A percentile compares a stretch with the other conserved stretches of the same genome.
Evolutionary conservation across 2,329 filamentous ascomycete species (phyloP).

Genomic region (Neofusicoccum laricinum): DNA sequence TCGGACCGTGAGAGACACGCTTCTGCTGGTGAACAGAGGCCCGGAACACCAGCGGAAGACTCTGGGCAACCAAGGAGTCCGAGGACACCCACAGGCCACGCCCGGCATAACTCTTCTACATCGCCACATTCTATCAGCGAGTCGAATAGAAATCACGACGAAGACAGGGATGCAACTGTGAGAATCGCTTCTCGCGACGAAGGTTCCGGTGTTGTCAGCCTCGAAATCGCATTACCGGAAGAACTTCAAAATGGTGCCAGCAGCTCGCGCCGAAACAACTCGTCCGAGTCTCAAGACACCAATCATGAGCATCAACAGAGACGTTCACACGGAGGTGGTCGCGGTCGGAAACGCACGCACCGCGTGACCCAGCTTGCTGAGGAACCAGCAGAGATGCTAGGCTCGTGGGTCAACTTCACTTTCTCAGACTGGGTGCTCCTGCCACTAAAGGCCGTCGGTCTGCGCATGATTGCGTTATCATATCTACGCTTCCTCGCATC

Average conservation of each 20-base stretch:
- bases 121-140: slow-evolving; percentile 27
- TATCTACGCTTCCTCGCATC: slow-evolving; percentile 18
- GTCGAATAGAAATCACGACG: slow-evolving; percentile 25
- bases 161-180: slow-evolving; percentile 32
- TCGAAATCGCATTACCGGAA: slow-evolving; percentile 37
- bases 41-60: slow-evolving; percentile 14
- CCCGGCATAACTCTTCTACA: background rate
- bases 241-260: slow-evolving; percentile 27
- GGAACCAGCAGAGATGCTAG: slow-evolving; percentile 32
- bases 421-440: slow-evolving; percentile 30
- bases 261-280: slow-evolving; percentile 16
- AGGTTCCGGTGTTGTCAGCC: slow-evolving; percentile 32
- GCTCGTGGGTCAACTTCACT: slow-evolving; percentile 31
- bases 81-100: slow-evolving; percentile 16
- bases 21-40: slow-evolving; percentile 12
- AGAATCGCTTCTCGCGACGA: slow-evolving; percentile 34
- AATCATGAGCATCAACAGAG: background rate
- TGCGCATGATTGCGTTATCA: slow-evolving; percentile 28
- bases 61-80: slow-evolving; percentile 2
- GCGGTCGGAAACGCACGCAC: slow-evolving; percentile 21
- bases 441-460: slow-evolving; percentile 29
- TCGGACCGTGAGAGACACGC: background rate
- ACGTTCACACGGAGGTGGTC: background rate
- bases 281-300: slow-evolving; percentile 4
- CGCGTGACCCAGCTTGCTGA: slow-evolving; percentile 36